Evolutionary conservation across 2,329 filamentous ascomycete genomes (phyloP).

Genomic region (Fusarium buxicola): DNA sequence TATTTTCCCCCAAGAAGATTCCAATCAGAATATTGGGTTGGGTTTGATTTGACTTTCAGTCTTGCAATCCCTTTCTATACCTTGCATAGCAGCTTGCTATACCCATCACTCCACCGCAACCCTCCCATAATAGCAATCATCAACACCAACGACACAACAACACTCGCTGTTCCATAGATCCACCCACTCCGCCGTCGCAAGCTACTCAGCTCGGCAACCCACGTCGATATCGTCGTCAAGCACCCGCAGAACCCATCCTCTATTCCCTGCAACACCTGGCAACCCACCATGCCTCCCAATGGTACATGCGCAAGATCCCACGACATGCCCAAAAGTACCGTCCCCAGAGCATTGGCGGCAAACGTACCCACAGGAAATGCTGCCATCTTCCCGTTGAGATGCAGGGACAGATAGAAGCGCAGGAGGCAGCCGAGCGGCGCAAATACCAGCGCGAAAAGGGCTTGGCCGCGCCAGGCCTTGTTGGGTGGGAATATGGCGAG

Average conservation of each 20-base stretch:
- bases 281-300: constrained; percentile 67
- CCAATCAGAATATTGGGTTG: background rate
- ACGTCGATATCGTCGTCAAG: constrained; percentile 74
- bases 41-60: background rate
- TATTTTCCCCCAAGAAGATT: background rate
- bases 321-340: constrained; percentile 77
- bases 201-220: constrained; percentile 70
- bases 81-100: constrained; percentile 48
- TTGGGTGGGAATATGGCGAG: constrained; percentile 79
- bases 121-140: constrained; percentile 81
- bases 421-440: constrained; percentile 82
- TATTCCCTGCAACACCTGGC: constrained; percentile 74
- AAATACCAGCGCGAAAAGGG: constrained; percentile 82
- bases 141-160: constrained; percentile 67
- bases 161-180: constrained; percentile 72
- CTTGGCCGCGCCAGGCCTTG: constrained; percentile 79
- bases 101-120: constrained; percentile 75
- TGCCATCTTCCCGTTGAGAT: constrained; percentile 74
- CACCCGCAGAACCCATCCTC: constrained; percentile 77
- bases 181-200: constrained; percentile 70
- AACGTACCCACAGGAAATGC: constrained; percentile 91
- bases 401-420: constrained; percentile 78
- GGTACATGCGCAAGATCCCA: constrained; percentile 81
- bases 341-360: constrained; percentile 81
- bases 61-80: constrained; percentile 7